Base-by-base conservation (phyloP, 805 yeast species). In the Pichia manshurica region DNA sequence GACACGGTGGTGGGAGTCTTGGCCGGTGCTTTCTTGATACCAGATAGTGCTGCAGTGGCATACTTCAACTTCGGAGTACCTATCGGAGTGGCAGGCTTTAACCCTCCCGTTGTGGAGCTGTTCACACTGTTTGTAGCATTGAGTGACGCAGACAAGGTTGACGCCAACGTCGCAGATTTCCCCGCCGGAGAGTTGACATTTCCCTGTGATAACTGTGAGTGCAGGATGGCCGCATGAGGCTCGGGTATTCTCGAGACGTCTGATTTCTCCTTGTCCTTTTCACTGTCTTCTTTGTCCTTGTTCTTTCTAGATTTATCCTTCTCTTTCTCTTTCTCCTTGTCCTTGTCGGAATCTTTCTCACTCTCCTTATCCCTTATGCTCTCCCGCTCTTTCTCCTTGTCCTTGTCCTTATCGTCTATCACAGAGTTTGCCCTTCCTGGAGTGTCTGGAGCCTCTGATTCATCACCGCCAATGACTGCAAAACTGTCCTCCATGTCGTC, bases 401-500 rank as follows among this genome's bases (percentile, higher is more conserved):
- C 44, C 33, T 46, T 42, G 10, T 42, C 52, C 39, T 49, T 43
- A 15, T 35, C 46, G 9, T 39, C 45, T 10, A 46, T 19, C 9
- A 44, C 43, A 4, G 46, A 46, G 19, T 48, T 39, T 22, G 44
- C 41, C 16, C 48, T 40, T 25, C 20, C 19, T 12, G 44, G 16
- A 29, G 16, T 32, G 21, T 20, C 43, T 31, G 35, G 22, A 5
- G 37, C 23, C 9, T 47, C 47, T 2, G 34, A 21, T 13, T 46
- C 56, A 9, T 46, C 57, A 39, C 51, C 58, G 9, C 53, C 62
- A 36, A 60, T 53, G 15, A 59, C 58, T 23, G 54, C 56, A 49
- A 56, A 61, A 40, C 53, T 54, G 38, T 64, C 69, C 39, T 66
- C 69, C 32, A 61, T 55, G 29, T 80, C 83, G 50, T 74, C 81